Base-by-base conservation (phyloP, 1,139 yeast species). In the Kodamaea plutei region DNA sequence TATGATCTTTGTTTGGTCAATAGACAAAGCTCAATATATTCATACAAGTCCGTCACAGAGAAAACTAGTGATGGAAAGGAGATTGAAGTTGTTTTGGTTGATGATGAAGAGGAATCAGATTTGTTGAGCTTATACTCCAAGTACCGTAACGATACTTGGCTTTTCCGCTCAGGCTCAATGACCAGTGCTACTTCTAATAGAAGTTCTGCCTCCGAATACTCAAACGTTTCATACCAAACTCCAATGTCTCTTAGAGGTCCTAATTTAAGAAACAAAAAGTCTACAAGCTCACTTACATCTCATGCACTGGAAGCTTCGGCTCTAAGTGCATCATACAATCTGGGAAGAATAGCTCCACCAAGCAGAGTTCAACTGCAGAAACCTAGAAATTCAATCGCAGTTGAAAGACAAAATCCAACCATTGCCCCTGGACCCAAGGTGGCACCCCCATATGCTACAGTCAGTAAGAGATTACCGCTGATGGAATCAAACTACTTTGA, bases 51-150 rank as follows among this genome's bases (percentile, higher is more conserved):
- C 2, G 60, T 64, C 2, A 59, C 66, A 1, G 73, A 68, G 34
- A 58, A 51, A 32, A 44, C 61, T 12, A 58, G 50, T 15, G 60
- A 62, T 27, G 76, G 76, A 3, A 61, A 58, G 31, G 55, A 61
- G 10, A 64, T 66, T 1, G 77, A 71, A 41, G 73, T 68, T 2
- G 73, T 71, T 4, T 60, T 24, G 44, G 68, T 64, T 4, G 70
- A 64, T 20, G 68, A 62, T 24, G 56, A 56, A 20, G 53, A 52
- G 10, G 54, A 53, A 10, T 63, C 60, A 32, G 70, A 64, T 15
- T 50, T 64, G 30, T 49, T 50, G 36, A 67, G 73, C 43, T 58
- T 68, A 31, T 68, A 68, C 39, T 68, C 73, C n/a, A 64, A 59
- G 37, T 68, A 68, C 40, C 57, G 63, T 31, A 52, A 51, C 28